Conservation (phyloP, 192 early-diverging fungal species). For the Paraglomus brasilianum region DNA sequence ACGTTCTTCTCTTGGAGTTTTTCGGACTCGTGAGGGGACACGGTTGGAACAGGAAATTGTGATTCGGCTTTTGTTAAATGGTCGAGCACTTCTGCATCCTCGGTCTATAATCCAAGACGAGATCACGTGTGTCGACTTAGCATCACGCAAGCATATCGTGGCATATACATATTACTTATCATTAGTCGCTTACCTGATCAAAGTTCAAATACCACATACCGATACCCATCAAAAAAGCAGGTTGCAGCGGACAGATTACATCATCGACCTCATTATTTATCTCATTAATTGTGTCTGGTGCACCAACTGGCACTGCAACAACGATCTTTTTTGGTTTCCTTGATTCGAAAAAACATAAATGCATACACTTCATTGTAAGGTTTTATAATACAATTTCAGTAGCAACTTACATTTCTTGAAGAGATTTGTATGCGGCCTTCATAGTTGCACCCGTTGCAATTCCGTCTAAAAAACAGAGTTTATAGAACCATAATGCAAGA, state of each 20-base stretch:
- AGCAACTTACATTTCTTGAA: slow-evolving; percentile 21
- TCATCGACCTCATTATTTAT: slow-evolving; percentile 23
- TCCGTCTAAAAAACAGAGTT: slow-evolving; percentile 1
- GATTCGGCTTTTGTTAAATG: slow-evolving; percentile 13
- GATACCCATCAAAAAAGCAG: slow-evolving; percentile 1
- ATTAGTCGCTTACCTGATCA: neutral
- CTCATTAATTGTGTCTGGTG: slow-evolving; percentile 9
- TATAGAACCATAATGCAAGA: neutral
- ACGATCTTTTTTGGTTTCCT: slow-evolving; percentile 28
- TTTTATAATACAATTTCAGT: neutral
- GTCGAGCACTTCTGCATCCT: slow-evolving; percentile 30
- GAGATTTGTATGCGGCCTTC: slow-evolving; percentile 1
- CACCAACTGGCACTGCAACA: slow-evolving; percentile 29
- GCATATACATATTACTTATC: neutral
- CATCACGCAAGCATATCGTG: neutral
- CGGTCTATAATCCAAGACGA: slow-evolving; percentile 23
- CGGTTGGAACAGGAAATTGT: neutral
- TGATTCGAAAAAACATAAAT: neutral
- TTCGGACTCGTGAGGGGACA: neutral
- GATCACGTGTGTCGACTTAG: neutral
- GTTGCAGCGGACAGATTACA: slow-evolving; percentile 19
- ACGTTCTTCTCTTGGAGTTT: too few species aligned
- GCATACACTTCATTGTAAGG: neutral
- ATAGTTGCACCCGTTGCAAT: slow-evolving; percentile 31
- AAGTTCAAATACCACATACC: slow-evolving; percentile 27